Percentiles rank a stretch among this genome's conserved stretches.
Evolutionary conservation across 805 yeast species (phyloP).

Genomic region (Ogataea corticis): DNA sequence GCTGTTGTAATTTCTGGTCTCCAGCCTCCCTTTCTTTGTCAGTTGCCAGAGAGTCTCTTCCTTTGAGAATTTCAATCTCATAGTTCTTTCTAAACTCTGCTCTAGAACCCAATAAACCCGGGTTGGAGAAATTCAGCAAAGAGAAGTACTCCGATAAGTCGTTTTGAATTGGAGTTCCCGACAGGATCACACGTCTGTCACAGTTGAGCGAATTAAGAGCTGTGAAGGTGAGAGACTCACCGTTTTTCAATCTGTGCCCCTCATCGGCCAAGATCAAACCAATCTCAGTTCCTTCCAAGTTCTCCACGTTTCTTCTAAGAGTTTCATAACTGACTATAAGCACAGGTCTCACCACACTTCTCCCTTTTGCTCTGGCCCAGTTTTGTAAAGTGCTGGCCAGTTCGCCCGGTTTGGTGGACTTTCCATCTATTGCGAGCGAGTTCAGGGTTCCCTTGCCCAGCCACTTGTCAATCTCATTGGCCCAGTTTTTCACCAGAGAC

Average conservation of each 20-base stretch:
- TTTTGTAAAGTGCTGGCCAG: conserved; percentile 65
- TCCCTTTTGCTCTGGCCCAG: conserved; percentile 88
- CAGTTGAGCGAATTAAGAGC: conserved; percentile 83
- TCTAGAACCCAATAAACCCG: conserved; percentile 86
- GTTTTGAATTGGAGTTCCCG: conserved; percentile 97
- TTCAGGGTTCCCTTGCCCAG: conserved; percentile 87
- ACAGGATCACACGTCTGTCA: conserved; percentile 83
- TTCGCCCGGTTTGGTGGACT: conserved; percentile 68
- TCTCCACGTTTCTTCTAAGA: conserved; percentile 77
- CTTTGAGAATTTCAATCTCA: conserved; percentile 75
- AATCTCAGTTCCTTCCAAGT: conserved; percentile 71
- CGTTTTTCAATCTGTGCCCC: conserved; percentile 82
- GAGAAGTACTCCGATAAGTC: conserved; percentile 94
- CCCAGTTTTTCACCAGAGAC: conserved; percentile 93
- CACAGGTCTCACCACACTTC: conserved; percentile 90
- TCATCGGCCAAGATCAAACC: conserved; percentile 87
- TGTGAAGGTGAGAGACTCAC: conserved; percentile 88
- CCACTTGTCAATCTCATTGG: conserved; percentile 94
- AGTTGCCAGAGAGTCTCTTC: conserved; percentile 87
- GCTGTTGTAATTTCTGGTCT: conserved; percentile 63
- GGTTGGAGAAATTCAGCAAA: conserved; percentile 86
- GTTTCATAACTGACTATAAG: conserved; percentile 94
- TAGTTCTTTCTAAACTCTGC: conserved; percentile 80
- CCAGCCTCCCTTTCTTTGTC: conserved; percentile 75
- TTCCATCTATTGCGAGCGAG: conserved; percentile 92